Evolutionary conservation across 192 early-diverging fungal species (phyloP).

Genomic region (Helicostylum pulchrum): DNA sequence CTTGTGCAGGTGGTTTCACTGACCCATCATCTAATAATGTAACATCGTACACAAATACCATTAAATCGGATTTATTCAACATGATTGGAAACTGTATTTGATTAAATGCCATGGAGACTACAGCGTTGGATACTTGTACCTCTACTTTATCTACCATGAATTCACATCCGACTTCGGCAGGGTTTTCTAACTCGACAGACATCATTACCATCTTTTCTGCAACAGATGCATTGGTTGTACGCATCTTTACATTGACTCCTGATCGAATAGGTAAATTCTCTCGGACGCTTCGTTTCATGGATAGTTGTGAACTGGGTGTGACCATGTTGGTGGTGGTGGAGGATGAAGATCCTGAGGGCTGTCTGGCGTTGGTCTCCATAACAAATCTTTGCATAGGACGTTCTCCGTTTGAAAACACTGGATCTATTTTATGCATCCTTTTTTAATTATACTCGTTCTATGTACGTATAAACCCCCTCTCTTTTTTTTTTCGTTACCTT

Average conservation of each 20-base stretch:
- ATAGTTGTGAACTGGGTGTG: conserved; percentile 1
- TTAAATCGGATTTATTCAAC: conserved; percentile 50
- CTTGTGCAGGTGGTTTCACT: conserved; percentile 24
- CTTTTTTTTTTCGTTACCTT: conserved; percentile 35
- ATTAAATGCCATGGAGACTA: conserved; percentile 41
- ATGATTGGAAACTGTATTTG: conserved; percentile 41
- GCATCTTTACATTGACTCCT: conserved; percentile 54
- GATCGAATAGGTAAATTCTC: conserved; percentile 48
- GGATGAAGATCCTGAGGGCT: not conserved
- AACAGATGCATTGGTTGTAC: conserved; percentile 56
- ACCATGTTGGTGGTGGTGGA: not conserved
- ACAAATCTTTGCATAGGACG: conserved; percentile 25
- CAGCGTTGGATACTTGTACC: conserved; percentile 52
- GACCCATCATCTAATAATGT: conserved; percentile 50
- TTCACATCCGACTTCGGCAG: conserved; percentile 46
- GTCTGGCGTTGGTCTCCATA: conserved; percentile 14
- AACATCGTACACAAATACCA: conserved; percentile 54
- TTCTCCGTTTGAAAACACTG: conserved; percentile 9
- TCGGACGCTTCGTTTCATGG: conserved; percentile 38
- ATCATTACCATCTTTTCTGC: conserved; percentile 59
- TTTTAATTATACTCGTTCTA: not conserved
- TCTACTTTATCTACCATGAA: conserved; percentile 48
- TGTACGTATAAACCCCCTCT: not conserved
- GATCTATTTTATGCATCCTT: conserved; percentile 5
- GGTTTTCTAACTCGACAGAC: conserved; percentile 62